These are phyloP conservation scores for Fomitopsis pinicola DNA, from an alignment of 1,284 basidiomycete species.

Conservation along the genomic window DNA sequence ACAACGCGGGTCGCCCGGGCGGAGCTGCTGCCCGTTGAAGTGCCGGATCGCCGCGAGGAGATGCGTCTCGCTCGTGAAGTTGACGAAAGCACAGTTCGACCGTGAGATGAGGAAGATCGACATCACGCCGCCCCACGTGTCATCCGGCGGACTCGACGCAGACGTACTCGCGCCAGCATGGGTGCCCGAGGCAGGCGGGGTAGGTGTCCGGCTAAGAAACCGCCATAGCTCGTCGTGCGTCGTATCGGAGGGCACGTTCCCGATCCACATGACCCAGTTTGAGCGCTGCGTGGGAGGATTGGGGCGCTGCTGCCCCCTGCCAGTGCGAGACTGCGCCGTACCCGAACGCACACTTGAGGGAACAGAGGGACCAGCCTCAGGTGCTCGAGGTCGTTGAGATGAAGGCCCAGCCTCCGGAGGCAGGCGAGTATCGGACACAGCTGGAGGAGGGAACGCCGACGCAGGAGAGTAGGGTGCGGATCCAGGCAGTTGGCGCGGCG, in stretches of 20 bases:
- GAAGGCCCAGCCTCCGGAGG: not conserved
- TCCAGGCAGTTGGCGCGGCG: not conserved
- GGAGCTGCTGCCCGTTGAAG: constrained; percentile 69
- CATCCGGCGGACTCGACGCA: constrained; percentile 9
- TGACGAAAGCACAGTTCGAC: constrained; percentile 92
- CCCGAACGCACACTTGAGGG: constrained; percentile 10
- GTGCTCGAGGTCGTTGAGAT: constrained; percentile 2
- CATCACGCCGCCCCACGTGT: constrained; percentile 55
- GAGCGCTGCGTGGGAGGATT: constrained; percentile 71
- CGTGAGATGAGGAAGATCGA: constrained; percentile 92
- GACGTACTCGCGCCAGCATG: not conserved
- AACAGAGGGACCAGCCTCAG: constrained; percentile 12
- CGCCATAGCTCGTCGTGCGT: constrained; percentile 86
- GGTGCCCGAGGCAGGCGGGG: constrained; percentile 12
- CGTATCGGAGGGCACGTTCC: constrained; percentile 84
- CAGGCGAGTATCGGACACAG: not conserved
- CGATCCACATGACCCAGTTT: constrained; percentile 96
- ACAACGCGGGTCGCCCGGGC: constrained; percentile 68
- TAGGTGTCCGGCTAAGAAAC: constrained; percentile 63
- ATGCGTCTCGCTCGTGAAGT: constrained; percentile 67
- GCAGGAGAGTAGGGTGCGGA: not conserved
- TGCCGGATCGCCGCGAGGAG: constrained; percentile 65
- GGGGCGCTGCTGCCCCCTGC: constrained; percentile 45
- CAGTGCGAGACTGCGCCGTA: constrained; percentile 19
- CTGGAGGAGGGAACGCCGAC: not conserved